phyloP scores from a whole-genome alignment of 1,284 basidiomycete species.

The Tilletia horrida region DNA sequence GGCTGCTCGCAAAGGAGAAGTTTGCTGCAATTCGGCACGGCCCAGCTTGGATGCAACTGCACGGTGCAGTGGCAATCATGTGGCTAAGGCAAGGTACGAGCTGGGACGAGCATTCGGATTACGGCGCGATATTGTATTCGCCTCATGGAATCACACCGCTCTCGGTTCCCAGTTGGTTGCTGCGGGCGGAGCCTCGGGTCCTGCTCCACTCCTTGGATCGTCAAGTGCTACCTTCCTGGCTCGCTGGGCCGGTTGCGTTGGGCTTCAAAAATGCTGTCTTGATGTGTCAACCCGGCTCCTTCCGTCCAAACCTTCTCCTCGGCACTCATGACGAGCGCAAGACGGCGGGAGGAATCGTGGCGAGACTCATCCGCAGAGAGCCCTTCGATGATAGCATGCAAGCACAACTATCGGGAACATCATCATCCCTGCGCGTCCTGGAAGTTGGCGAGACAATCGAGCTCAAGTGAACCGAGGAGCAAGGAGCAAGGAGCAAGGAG shows the following conservation, averaged over 20 bases:
- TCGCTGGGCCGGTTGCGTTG: constrained; percentile 21
- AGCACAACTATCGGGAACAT: background rate
- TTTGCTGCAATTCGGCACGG: constrained; percentile 9
- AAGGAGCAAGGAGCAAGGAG: too few relatives aligned
- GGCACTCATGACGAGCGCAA: constrained; percentile 25
- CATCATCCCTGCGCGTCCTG: background rate
- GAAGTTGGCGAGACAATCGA: background rate
- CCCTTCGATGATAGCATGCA: background rate
- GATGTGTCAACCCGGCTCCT: background rate
- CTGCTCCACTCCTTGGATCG: constrained; percentile 20
- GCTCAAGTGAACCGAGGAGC: background rate
- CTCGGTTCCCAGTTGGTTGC: constrained; percentile 17
- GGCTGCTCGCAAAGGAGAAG: background rate
- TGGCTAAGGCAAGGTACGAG: constrained; percentile 6
- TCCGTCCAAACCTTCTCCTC: constrained; percentile 16
- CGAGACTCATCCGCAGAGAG: constrained; percentile 4
- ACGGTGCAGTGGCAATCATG: constrained; percentile 22
- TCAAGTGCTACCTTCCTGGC: constrained; percentile 16
- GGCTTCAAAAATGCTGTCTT: constrained; percentile 17
- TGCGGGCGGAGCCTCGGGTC: constrained; percentile 2
- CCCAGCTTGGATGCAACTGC: constrained; percentile 22
- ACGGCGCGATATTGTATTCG: constrained; percentile 18
- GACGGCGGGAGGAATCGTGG: constrained; percentile 17
- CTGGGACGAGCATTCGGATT: background rate
- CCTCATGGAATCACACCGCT: constrained; percentile 21